Base-by-base conservation (phyloP, 805 yeast genomes). In the Yamadazyma takamatsuzukensis region DNA sequence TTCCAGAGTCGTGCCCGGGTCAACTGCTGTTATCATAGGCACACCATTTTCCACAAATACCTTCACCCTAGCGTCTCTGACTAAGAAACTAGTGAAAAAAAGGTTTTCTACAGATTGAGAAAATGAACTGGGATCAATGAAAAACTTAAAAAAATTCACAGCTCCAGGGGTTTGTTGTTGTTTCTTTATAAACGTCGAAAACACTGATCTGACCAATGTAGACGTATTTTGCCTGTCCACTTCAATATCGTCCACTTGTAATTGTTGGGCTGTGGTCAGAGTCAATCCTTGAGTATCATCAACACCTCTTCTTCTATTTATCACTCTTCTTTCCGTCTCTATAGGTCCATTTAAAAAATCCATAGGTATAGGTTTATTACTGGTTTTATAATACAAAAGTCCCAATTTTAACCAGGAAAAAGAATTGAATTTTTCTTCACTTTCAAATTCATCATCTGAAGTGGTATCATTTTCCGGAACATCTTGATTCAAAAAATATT, bases 81-180 rank as follows among this genome's bases (percentile, higher is more conserved):
- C 74, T 27, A 90, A 59, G 48, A 89, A 88, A 51, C 95, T 83
- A 0, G 85, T 71, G 48, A 80, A 84, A 48, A 89, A 89, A 47
- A 90, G 58, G 50, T 86, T 87, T 53, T 90, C 97, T 2, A 89
- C 79, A 1, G 88, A 74, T 51, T 81, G 88, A 1, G 83, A 66
- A 55, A 81, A 89, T 5, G 90, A 80, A 11, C 59, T 40, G 1
- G 96, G 96, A 51, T 90, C 79, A 13, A 89, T 63, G 31, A 85
- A 72, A 44, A 83, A 80, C 40, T 68, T 64, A 49, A 76, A 85
- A 28, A 88, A 61, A 34, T 76, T 75, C 6, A 87, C 65, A 0
- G 54, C 56, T 0, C 59, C 61, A 3, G 15, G 15, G 2, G 30
- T 43, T 1, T 33, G 38, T 6, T 54, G 51, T 26, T 58, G 62